Conservation (phyloP, 495 filamentous ascomycete species). For the Hypoxylon lenormandii region DNA sequence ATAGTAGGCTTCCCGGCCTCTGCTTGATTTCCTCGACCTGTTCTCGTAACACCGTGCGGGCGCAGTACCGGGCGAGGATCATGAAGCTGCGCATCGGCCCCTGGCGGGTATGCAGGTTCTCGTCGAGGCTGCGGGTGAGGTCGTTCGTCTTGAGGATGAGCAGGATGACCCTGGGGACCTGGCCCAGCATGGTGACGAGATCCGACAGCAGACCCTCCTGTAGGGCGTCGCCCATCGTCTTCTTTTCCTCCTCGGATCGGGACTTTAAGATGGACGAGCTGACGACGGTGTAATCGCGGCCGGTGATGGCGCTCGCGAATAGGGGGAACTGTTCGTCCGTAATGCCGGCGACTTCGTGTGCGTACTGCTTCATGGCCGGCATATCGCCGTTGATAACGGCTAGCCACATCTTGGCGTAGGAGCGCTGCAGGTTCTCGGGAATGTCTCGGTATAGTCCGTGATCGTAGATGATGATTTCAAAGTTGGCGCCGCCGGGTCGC, state of each 20-base stretch:
- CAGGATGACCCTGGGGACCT: slow-evolving; percentile 90
- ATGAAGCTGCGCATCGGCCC: slow-evolving; percentile 90
- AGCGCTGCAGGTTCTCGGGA: slow-evolving; percentile 77
- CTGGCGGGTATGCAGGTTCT: slow-evolving; percentile 88
- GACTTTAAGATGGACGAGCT: slow-evolving; percentile 69
- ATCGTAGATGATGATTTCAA: slow-evolving; percentile 98
- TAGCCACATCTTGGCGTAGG: slow-evolving; percentile 97
- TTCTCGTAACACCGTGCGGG: slow-evolving; percentile 87
- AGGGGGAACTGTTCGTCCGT: slow-evolving; percentile 92
- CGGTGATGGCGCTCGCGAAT: slow-evolving; percentile 96
- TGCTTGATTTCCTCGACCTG: slow-evolving; percentile 75
- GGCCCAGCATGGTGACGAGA: slow-evolving; percentile 85
- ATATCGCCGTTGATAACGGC: slow-evolving; percentile 91
- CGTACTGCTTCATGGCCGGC: slow-evolving; percentile 84
- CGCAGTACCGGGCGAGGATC: slow-evolving; percentile 93
- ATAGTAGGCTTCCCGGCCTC: slow-evolving; percentile 57
- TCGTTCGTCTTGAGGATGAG: slow-evolving; percentile 99
- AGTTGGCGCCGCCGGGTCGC: slow-evolving; percentile 71
- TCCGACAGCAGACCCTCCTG: slow-evolving; percentile 88
- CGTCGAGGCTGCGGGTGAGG: slow-evolving; percentile 91
- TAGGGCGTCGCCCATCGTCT: slow-evolving; percentile 81
- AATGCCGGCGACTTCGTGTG: slow-evolving; percentile 86
- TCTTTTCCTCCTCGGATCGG: slow-evolving; percentile 78
- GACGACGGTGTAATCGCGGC: slow-evolving; percentile 85
- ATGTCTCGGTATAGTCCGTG: slow-evolving; percentile 97